A percentile compares a stretch with the other conserved stretches of the same genome.
Conservation (phyloP, 768 basidiomycete genomes). For the Sistotremastrum suecicum region DNA sequence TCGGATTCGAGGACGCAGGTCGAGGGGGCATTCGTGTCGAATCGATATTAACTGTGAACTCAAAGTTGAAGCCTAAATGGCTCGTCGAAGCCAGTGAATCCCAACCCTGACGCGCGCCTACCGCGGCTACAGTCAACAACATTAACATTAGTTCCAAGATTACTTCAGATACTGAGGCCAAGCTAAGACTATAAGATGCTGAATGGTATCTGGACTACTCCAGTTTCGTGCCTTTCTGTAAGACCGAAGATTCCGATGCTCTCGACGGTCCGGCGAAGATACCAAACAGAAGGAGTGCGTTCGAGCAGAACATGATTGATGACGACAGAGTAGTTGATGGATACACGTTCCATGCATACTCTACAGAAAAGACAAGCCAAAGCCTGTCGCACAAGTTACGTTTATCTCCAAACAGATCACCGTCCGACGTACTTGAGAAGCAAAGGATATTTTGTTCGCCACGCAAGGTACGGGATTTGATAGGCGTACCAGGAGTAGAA, state of each 20-base stretch:
- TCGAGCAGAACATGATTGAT: conserved; percentile 32
- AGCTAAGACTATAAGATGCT: too few species aligned
- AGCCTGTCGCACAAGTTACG: conserved; percentile 30
- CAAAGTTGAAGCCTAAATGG: too few species aligned
- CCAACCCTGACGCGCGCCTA: too few species aligned
- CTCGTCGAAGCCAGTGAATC: too few species aligned
- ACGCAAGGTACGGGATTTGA: conserved; percentile 73
- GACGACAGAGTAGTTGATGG: conserved; percentile 68
- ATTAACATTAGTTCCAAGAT: too few species aligned
- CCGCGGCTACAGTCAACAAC: too few species aligned
- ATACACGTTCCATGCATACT: conserved; percentile 82
- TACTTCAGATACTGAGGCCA: too few species aligned
- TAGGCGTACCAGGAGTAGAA: conserved; percentile 98
- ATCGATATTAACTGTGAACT: too few species aligned
- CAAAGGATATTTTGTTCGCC: conserved; percentile 54
- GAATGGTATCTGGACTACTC: too few species aligned
- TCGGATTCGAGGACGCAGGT: conserved; percentile 20
- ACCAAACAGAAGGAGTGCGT: conserved; percentile 39
- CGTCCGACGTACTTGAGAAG: conserved; percentile 36
- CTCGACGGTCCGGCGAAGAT: conserved; percentile 37
- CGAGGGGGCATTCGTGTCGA: too few species aligned
- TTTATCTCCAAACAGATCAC: conserved; percentile 1
- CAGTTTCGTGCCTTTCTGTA: too few species aligned
- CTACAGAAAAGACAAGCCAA: conserved; percentile 42
- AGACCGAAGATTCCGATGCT: conserved; percentile 3